Evolutionary conservation across 495 filamentous ascomycete species (phyloP), one percentile per base, ranked within the genome.

Genomic region (Polyplosphaeria fusca): DNA sequence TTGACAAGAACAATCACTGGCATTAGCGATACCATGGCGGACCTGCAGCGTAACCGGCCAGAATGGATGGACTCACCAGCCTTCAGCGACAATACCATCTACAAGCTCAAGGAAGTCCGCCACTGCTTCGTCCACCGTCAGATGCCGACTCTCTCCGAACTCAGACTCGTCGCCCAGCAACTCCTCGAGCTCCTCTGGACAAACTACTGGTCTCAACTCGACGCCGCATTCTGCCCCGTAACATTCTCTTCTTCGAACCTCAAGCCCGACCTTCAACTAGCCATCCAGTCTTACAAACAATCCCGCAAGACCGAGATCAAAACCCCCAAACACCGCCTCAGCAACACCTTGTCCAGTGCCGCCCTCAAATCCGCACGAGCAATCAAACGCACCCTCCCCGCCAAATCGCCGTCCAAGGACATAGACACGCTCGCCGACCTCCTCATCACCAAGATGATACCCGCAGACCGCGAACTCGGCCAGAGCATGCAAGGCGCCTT

Each of bases 71-170:
- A 24, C 19, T 14, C 46, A 9, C 5, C 27, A 30, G 1, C 42
- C 39, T 22, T 55, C 42, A 13, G 13, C 4, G 87, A 93, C 68
- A 78, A 82, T 4, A 89, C 91, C 3, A 82, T 84, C 5, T 83
- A 86, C 0, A 93, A 95, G 68, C 91, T 96, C 30, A n/a, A n/a
- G n/a, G 91, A 95, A 72, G 74, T 96, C 47, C 78, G 92, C 16
- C 92, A 97, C 66, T 86, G 93, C 68, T 87, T 87, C 27, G 93
- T 89, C 32, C 92, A 97, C 69, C 86, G 90, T 59, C 86, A 89
- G 63, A 72, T 95, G 49, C 91, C 92, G 0, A 81, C 82, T 0
- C 72, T 96, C 47, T 71, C 78, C 5, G 80, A 88, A 23, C 71
- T 96, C 49, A 76, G 88, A 48, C 75, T 76, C 12, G 83, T 86